Percentiles rank a stretch among this genome's conserved stretches.
phyloP scores from a whole-genome alignment of 1,139 yeast species.

The Barnettozyma hawaiiensis region DNA sequence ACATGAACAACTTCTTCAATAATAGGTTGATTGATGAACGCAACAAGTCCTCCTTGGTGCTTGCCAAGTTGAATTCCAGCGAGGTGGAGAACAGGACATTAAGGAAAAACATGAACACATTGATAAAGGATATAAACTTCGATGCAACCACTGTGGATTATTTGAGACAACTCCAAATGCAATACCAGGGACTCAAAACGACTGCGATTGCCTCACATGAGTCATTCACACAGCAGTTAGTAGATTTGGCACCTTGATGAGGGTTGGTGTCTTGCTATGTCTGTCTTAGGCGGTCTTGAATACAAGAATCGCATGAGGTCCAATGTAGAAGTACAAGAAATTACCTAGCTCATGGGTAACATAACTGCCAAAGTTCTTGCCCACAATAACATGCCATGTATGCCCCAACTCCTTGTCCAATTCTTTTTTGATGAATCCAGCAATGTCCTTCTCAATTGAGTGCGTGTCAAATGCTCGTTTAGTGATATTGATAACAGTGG shows the following conservation, averaged over 20 bases:
- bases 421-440: slow-evolving; percentile 75
- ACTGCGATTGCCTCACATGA: neutral
- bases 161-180: neutral
- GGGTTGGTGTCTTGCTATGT: neutral
- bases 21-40: slow-evolving; percentile 33
- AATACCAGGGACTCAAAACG: neutral
- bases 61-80: neutral
- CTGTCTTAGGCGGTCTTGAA: slow-evolving; percentile 63
- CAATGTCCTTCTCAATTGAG: slow-evolving; percentile 65
- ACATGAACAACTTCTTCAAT: slow-evolving; percentile 34
- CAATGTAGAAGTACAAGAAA: slow-evolving; percentile 81
- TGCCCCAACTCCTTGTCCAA: slow-evolving; percentile 64
- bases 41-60: slow-evolving; percentile 16
- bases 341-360: slow-evolving; percentile 86
- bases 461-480: slow-evolving; percentile 46
- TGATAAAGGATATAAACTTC: slow-evolving; percentile 8
- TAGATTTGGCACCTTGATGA: slow-evolving; percentile 1
- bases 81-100: neutral
- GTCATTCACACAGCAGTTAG: slow-evolving; percentile 2
- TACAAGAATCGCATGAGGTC: slow-evolving; percentile 70
- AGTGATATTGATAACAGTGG: slow-evolving; percentile 53
- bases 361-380: slow-evolving; percentile 86
- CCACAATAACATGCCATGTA: slow-evolving; percentile 95
- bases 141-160: slow-evolving; percentile 2
- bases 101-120: slow-evolving; percentile 6